A percentile compares a stretch with the other conserved stretches of the same genome.
phyloP scores from a whole-genome alignment of 2,329 filamentous ascomycete genomes.

The Pseudogymnoascus sp. region DNA sequence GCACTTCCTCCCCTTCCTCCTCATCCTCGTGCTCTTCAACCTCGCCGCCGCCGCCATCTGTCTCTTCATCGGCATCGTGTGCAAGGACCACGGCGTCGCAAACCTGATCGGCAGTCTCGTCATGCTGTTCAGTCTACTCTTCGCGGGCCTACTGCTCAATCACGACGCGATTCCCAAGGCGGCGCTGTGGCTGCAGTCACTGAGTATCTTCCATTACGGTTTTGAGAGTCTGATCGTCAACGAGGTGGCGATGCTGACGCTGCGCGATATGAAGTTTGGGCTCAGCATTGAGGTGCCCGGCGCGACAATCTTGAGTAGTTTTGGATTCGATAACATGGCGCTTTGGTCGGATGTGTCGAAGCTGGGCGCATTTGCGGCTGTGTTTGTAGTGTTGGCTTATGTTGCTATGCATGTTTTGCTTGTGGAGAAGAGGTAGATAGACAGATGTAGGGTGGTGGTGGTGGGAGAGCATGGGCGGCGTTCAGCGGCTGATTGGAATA shows the following conservation, averaged over 20 bases:
- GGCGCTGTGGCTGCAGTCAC: constrained; percentile 80
- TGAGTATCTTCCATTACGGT: constrained; percentile 97
- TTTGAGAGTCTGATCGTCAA: constrained; percentile 97
- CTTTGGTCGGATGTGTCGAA: constrained; percentile 81
- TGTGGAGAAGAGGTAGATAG: constrained; percentile 69
- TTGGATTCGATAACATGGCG: constrained; percentile 84
- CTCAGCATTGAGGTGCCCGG: constrained; percentile 95
- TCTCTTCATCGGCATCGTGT: constrained; percentile 91
- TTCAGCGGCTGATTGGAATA: constrained; percentile 1
- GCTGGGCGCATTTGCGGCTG: constrained; percentile 71
- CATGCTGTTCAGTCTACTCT: constrained; percentile 94
- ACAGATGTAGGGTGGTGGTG: constrained; percentile 6
- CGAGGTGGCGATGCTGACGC: constrained; percentile 81
- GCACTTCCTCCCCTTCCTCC: constrained; percentile 85
- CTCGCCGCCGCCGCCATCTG: constrained; percentile 88
- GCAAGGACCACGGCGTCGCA: constrained; percentile 83
- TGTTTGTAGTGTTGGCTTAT: constrained; percentile 85
- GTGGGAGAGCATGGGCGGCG: neutral
- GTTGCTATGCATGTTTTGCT: constrained; percentile 87
- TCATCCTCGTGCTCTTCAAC: constrained; percentile 93
- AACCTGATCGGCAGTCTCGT: constrained; percentile 90
- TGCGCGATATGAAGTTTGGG: constrained; percentile 92
- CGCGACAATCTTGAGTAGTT: constrained; percentile 86
- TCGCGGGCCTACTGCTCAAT: constrained; percentile 89
- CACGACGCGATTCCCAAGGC: constrained; percentile 83